Conservation (phyloP, 257 asterid genomes). For the Petunia secreta region DNA sequence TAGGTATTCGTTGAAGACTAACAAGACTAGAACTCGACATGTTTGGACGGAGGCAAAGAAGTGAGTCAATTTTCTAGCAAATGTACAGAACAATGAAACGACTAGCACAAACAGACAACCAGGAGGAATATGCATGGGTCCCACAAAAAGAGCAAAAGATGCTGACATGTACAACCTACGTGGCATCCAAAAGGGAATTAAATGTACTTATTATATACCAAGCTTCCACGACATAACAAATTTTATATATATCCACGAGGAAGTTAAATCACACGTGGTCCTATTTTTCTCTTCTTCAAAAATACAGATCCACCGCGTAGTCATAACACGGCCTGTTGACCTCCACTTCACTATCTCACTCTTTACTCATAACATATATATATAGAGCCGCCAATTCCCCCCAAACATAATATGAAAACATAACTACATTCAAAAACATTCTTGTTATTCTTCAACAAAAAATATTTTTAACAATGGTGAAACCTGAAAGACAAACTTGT, state of each 20-base stretch:
- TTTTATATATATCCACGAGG: slow-evolving; percentile 9
- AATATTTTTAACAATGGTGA: slow-evolving; percentile 44
- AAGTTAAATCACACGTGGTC: slow-evolving; percentile 25
- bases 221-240: neutral
- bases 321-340: slow-evolving; percentile 44
- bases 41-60: no score
- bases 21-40: no score
- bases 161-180: no score
- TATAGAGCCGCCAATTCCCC: slow-evolving; percentile 59
- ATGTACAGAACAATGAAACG: no score
- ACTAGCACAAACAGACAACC: no score
- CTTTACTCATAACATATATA: slow-evolving; percentile 25
- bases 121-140: no score
- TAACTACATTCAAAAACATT: neutral
- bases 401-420: neutral
- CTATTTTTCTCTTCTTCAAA: neutral
- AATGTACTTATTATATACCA: no score
- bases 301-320: slow-evolving; percentile 19
- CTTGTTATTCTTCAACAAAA: neutral
- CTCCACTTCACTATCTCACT: slow-evolving; percentile 16
- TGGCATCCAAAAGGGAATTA: no score
- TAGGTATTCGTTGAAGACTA: no score
- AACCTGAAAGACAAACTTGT: slow-evolving; percentile 30
- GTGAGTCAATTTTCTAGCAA: no score
- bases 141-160: no score